Base-by-base conservation (phyloP, 495 filamentous ascomycete genomes). In the Aspergillus heteromorphus region DNA sequence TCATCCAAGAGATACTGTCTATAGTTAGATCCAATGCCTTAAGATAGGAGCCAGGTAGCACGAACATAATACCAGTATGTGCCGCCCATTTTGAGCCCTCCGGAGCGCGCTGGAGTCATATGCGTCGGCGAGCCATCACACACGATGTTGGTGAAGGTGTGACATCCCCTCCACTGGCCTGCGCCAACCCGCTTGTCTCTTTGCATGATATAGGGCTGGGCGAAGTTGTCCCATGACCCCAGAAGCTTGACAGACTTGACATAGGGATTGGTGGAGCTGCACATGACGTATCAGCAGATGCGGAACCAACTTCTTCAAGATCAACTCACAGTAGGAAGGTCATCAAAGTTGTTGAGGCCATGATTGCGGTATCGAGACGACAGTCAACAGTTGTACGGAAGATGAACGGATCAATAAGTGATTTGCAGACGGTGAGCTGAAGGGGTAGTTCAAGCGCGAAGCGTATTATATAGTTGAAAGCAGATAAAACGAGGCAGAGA, bases 181-280 rank as follows among this genome's bases (percentile, higher is more conserved):
- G 74, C 73, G 48, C 86, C 87, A 49, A 83, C 77, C 62, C 85
- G 82, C 52, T 65, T 71, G 61, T 96, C 91, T 59, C 81, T 80
- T 62, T 91, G 82, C 85, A 96, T 90, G 2, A 69, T 77, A 75
- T 96, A 91, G 20, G 81, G 68, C 60, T 77, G 82, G 23, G 77
- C 73, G 71, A 96, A 96, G 67, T 95, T 96, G 70, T 96, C 91
- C 91, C 91, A 96, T 52, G 91, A 96, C 53, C 91, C 91, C 51
- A 93, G 75, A 17, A 96, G 77, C 57, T 89, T 84, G 50, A 95
- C 88, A 10, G 85, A 86, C 42, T 79, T 76, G 48, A 85, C 78
- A 40, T 83, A 82, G 49, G 83, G 79, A 19, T 82, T 77, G 40
- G 87, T 86, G 71, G 83, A 78, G 56, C 86, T 89, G 63, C 47